Evolutionary conservation across 805 yeast genomes (phyloP).

Genomic region (Ogataea glucozyma): DNA sequence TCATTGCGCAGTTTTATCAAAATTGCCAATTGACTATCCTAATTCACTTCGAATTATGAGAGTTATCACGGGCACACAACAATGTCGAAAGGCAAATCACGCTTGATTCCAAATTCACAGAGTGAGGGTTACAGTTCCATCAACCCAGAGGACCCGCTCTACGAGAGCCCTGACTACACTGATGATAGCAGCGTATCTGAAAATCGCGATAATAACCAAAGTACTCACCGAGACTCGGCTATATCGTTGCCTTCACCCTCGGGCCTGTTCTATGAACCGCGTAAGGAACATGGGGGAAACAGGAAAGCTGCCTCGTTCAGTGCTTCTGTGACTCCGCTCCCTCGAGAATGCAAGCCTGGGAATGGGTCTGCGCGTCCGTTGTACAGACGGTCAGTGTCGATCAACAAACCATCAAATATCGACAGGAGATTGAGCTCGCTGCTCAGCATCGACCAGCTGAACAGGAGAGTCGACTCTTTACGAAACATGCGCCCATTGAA

Average conservation of each 20-base stretch:
- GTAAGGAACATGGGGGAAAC: background rate
- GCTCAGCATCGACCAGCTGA: conserved; percentile 21
- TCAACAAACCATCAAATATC: conserved; percentile 21
- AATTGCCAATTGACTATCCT: no score
- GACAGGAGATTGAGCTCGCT: conserved; percentile 30
- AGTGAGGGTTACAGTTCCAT: background rate
- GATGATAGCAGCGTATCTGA: conserved; percentile 6
- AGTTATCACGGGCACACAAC: no score
- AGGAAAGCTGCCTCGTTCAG: conserved; percentile 18
- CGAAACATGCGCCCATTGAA: conserved; percentile 47
- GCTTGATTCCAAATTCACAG: background rate
- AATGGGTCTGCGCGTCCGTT: background rate
- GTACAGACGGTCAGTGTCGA: conserved; percentile 15
- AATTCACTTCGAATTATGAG: no score
- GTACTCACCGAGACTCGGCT: conserved; percentile 11
- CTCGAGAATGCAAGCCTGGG: background rate
- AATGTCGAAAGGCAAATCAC: background rate
- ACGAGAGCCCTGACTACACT: conserved; percentile 12
- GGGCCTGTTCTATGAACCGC: conserved; percentile 9
- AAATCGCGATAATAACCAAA: no score
- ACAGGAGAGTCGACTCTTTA: conserved; percentile 31
- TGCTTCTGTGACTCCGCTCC: conserved; percentile 5
- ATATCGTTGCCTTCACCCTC: conserved; percentile 21
- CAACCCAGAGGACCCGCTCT: conserved; percentile 11
- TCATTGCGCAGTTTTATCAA: no score